Base-by-base conservation (phyloP, 208 protist genomes). In the Vickermania spadyakhi region DNA sequence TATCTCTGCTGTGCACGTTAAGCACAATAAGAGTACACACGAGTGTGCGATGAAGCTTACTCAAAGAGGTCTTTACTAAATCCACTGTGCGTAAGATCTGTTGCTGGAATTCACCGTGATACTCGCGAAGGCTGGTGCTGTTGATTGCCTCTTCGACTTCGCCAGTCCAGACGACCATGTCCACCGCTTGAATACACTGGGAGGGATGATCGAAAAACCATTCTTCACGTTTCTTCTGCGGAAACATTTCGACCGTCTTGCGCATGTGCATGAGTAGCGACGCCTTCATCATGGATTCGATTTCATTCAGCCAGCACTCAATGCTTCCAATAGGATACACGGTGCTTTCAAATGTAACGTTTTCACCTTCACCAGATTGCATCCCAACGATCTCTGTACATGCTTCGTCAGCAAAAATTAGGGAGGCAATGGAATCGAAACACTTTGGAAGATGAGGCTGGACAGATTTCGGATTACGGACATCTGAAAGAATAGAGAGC, bases 401-500 rank as follows among this genome's bases (percentile, higher is more conserved):
- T 50, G 73, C 70, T 25, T 90, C 82, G 30, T 86, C 80, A 26
- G 70, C 62, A 60, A 97, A 96, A 62, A 86, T 64, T 31, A 98
- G 79, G 57, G 68, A 60, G 23, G 93, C 79, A 53, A 98, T 97
- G 18, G 89, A 96, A 68, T 98, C 96, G 69, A 98, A 98, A 74
- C 93, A 98, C 77, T 98, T 98, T 26, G 77, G 76, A 69, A 98
- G 68, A 67, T 98, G 94, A 27, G 95, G 96, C 78, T 98, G 96
- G 21, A 99, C 94, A 27, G 93, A 79, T 56, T 86, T 82, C 0
- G 96, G 96, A 70, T 99, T 97, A 31, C 93, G 88, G 29, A 97
- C 96, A 66, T 98, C 96, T 7, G 96, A 96, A 26, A 99, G 77
- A 68, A 99, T 99, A 30, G 97, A 96, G 25, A 99, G 86, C 52